Evolutionary conservation across 352 stramenopile species (phyloP), one percentile per base, ranked within the genome.

Genomic region (Elongisporangium undulatum): DNA sequence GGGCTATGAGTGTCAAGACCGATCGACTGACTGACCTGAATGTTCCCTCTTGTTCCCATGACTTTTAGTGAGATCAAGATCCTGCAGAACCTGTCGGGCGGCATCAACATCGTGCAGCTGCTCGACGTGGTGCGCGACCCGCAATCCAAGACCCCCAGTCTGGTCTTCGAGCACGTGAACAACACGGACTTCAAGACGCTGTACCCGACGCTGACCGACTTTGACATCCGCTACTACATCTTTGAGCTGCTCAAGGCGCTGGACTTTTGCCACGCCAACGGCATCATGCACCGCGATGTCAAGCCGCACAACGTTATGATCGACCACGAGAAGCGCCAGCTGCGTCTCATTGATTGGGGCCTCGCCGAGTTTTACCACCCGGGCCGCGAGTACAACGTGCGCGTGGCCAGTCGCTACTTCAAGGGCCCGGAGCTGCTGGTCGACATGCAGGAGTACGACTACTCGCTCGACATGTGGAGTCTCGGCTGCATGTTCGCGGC

Each of bases 241-340:
- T 99, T 96, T 77, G 96, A 99, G 69, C 67, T 94, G 63, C 73
- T 94, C 56, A 92, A 92, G 80, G 97, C 97, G 10, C 77, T 99
- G 24, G 97, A 99, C 80, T 99, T 98, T 71, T 99, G 96, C 69
- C 98, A 99, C 82, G 94, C 92, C n/a, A 99, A 99, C 63, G 97
- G 97, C 38, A 99, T 99, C 63, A 99, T 99, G 97, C 98, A 99
- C 79, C 88, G 98, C 55, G 98, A 99, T 73, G 97, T 99, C 21
- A 99, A 99, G 83, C 98, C 97, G 17, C 97, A 99, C 79, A 99
- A 99, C 72, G 96, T 99, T 49, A 99, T 99, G 95, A 99, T 99
- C 71, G 97, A 99, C 75, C 97, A 99, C 65, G 95, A 99, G 59
- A 98, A 99, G 68, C 88, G 96, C 26, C 89, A 99, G 77, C 81